Conservation (phyloP, 768 basidiomycete genomes). For the Piloderma croceum region DNA sequence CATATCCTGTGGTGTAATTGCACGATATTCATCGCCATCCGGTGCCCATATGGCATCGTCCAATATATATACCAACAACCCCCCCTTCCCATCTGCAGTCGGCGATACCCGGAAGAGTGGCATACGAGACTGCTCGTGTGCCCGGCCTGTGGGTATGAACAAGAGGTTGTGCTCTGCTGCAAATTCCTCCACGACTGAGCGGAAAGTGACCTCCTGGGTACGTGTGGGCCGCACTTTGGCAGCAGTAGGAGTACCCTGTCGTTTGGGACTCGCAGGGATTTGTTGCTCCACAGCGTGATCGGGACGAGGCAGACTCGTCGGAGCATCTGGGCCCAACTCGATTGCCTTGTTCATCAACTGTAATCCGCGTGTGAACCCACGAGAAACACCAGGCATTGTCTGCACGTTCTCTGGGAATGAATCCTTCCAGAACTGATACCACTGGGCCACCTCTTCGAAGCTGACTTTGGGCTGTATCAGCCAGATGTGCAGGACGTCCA, state of each 20-base stretch:
- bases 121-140: conserved; percentile 82
- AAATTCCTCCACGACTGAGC: conserved; percentile 86
- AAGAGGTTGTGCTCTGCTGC: conserved; percentile 82
- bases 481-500: conserved; percentile 89
- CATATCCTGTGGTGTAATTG: conserved; percentile 87
- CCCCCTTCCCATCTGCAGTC: conserved; percentile 77
- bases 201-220: conserved; percentile 84
- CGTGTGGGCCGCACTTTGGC: conserved; percentile 42
- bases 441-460: conserved; percentile 88
- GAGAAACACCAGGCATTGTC: conserved; percentile 55
- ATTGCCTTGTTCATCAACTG: conserved; percentile 95
- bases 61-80: conserved; percentile 80
- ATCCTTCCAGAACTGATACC: conserved; percentile 89
- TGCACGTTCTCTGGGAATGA: conserved; percentile 70
- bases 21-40: conserved; percentile 59
- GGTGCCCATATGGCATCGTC: conserved; percentile 94
- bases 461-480: conserved; percentile 83
- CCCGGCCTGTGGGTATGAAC: conserved; percentile 82
- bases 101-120: conserved; percentile 81
- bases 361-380: conserved; percentile 82
- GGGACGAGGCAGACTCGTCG: conserved; percentile 60
- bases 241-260: conserved; percentile 15
- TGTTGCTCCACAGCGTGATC: conserved; percentile 50
- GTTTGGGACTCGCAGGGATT: conserved; percentile 22
- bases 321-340: conserved; percentile 75